Evolutionary conservation across 225 moss, liverwort and hornwort species (phyloP), one percentile per base, ranked within the genome.

Genomic region (Pleurozium schreberi): DNA sequence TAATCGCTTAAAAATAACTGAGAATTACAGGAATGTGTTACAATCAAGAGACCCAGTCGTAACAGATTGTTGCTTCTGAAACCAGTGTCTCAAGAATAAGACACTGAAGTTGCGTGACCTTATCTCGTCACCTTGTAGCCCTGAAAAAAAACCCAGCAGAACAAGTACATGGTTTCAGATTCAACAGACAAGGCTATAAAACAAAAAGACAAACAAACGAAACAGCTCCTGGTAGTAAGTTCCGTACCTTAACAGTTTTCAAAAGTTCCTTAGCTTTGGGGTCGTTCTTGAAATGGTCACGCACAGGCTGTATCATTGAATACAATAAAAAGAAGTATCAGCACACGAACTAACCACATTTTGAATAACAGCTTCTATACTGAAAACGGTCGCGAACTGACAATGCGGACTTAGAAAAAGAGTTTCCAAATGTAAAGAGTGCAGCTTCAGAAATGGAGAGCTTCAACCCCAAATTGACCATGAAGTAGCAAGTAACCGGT

Each of bases 231-330:
- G 74, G 42, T 66, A 40, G 22, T 47, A 49, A 75, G 42, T 42
- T 55, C 23, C 66, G 81, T 93, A 96, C 96, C 98, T 93, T 98
- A 81, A 98, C 91, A 88, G 92, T 98, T 88, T 95, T 93, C 82
- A 98, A 85, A 22, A 98, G 93, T 34, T 93, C 95, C 90, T 90
- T 96, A 40, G 98, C 98, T 89, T 93, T 90, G 40, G 93, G 76
- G 68, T 98, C 93, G 83, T 93, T 97, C 88, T 93, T 96, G 90
- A 98, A 98, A 84, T 98, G 98, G 83, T 95, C 96, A 67, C 95
- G 95, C 47, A 98, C 97, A 86, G 96, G 97, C 98, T 98, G 96
- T 61, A 80, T 84, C 82, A 77, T 71, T 66, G 30, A 63, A 73
- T 43, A 40, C 34, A 90, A 20, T 43, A 53, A 60, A n/a, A 65